phyloP scores from a whole-genome alignment of 108 stramenopile species.

The Cyclotella choctawhatcheeana region DNA sequence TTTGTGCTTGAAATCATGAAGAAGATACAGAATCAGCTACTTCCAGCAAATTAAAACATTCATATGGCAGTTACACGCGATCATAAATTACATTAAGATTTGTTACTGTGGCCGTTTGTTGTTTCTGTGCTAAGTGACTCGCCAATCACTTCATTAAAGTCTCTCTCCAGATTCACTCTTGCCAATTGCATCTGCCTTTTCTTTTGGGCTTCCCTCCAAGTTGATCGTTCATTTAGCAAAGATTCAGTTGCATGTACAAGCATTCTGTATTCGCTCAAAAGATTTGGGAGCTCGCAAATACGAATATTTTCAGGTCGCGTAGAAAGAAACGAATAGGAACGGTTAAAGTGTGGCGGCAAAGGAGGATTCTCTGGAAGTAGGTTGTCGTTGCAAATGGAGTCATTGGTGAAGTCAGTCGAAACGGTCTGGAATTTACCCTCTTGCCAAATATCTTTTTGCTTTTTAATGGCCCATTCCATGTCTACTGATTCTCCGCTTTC shows the following conservation, averaged over 20 bases:
- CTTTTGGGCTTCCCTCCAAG: constrained; percentile 39
- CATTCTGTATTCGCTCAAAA: constrained; percentile 80
- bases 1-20: constrained; percentile 60
- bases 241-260: constrained; percentile 74
- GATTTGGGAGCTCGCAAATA: constrained; percentile 65
- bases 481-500: constrained; percentile 62
- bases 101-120: neutral
- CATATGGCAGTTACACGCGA: neutral
- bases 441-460: constrained; percentile 44
- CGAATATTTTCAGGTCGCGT: constrained; percentile 70
- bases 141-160: constrained; percentile 34
- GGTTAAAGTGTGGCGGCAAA: constrained; percentile 58
- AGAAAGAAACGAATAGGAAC: constrained; percentile 73
- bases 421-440: constrained; percentile 28
- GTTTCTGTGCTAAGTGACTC: neutral
- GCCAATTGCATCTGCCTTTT: constrained; percentile 19
- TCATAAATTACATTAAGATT: neutral
- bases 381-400: constrained; percentile 1
- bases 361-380: constrained; percentile 26
- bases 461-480: constrained; percentile 70
- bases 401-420: constrained; percentile 1
- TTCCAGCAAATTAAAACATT: neutral
- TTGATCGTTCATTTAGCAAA: constrained; percentile 63
- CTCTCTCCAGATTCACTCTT: constrained; percentile 33
- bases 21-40: constrained; percentile 9